Evolutionary conservation across 768 basidiomycete species (phyloP), one percentile per base, ranked within the genome.

Genomic region (Rhizopogon vesiculosus): DNA sequence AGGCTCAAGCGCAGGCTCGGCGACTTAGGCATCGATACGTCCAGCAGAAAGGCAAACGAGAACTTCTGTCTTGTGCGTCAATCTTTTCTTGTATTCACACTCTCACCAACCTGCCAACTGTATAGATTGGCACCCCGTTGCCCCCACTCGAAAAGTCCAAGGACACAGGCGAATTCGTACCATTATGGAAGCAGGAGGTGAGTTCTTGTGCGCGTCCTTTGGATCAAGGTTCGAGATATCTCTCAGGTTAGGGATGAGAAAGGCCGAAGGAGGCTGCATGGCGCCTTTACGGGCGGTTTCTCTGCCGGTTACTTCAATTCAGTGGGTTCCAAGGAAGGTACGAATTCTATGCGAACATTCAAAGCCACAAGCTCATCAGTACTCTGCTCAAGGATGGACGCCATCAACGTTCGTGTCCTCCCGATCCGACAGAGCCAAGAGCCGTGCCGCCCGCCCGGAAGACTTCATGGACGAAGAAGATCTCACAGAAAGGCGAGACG

Each of bases 381-480:
- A 42, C 18, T 53, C 7, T 61, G 0, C 22, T 29, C n/a, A 61
- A 97, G 95, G 96, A 85, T 99, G 95, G 94, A 70, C 92, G 7
- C 97, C 97, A 0, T 81, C 89, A 35, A 91, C 91, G 2, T 99
- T 98, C 70, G 85, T 91, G 13, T 98, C 96, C 0, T 97, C 95
- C 7, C 82, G 94, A 33, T 71, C 67, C 29, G 88, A 91, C 43
- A 83, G 94, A 46, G 83, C 83, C 45, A 87, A 86, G 31, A 70
- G 80, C 61, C 78, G 81, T 62, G 72, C 71, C 2, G 72, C 78
- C n/a, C 78, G 79, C 33, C 87, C 93, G 0, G 92, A 96, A 70
- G 93, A 97, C 67, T 98, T 92, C 67, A 98, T 99, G 97, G 97
- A 99, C 72, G 97, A 98, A 42, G 97, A 99, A 72, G 97, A 98